A percentile compares a stretch with the other conserved stretches of the same genome.
phyloP scores from a whole-genome alignment of 208 protist species.

The Herpetomonas tarakana region DNA sequence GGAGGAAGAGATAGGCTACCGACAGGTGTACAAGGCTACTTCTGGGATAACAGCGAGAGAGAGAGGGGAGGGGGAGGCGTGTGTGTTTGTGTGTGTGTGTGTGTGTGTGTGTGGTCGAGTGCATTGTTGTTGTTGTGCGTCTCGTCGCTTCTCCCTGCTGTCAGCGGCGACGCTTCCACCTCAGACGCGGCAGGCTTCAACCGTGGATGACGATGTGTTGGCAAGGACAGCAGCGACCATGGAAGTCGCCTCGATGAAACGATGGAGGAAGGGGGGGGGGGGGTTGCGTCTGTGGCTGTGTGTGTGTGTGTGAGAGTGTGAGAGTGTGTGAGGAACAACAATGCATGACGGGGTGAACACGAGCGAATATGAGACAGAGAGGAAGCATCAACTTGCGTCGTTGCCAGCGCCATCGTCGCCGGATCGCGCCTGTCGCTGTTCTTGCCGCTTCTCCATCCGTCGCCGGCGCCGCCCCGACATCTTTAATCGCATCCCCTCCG shows the following conservation, averaged over 20 bases:
- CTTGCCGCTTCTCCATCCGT: slow-evolving; percentile 13
- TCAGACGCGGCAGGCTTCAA: too few relatives aligned
- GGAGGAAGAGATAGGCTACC: neutral
- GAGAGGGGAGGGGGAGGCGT: too few relatives aligned
- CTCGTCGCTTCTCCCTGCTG: neutral
- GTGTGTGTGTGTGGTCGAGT: neutral
- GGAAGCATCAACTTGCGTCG: neutral
- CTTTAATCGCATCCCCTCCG: slow-evolving; percentile 4
- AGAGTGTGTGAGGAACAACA: too few relatives aligned
- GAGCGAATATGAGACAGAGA: too few relatives aligned
- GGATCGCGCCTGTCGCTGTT: neutral
- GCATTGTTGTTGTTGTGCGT: slow-evolving; percentile 5
- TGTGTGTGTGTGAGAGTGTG: too few relatives aligned
- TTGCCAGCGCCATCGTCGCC: neutral
- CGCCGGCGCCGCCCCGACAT: slow-evolving; percentile 15
- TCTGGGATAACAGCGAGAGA: neutral
- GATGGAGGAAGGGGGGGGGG: too few relatives aligned
- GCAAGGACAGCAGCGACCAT: too few relatives aligned
- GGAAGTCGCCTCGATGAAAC: too few relatives aligned
- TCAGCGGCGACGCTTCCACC: neutral
- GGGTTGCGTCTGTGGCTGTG: too few relatives aligned
- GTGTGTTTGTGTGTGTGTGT: neutral
- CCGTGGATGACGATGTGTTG: too few relatives aligned
- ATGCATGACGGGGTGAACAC: too few relatives aligned
- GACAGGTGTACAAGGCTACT: neutral